Evolutionary conservation across 768 basidiomycete genomes (phyloP).

Genomic region (Phlebiopsis gigantea): DNA sequence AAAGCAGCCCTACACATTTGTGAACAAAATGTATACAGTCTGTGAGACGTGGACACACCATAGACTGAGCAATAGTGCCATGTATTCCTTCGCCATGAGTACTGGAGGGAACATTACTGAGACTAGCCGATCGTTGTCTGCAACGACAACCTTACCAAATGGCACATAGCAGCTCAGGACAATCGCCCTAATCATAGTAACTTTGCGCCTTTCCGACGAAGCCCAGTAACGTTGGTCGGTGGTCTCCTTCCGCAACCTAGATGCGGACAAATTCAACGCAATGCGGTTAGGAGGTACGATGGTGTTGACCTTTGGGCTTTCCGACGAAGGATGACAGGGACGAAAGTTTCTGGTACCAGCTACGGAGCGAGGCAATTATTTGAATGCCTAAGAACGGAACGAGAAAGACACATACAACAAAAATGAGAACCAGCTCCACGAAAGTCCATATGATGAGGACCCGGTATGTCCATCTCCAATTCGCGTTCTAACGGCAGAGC

Average conservation of each 20-base stretch:
- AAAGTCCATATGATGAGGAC: conserved; percentile 66
- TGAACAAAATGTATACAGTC: not conserved
- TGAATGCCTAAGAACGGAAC: not conserved
- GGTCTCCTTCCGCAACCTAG: conserved; percentile 51
- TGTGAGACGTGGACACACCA: conserved; percentile 43
- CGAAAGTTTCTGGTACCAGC: conserved; percentile 71
- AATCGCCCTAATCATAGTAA: conserved; percentile 42
- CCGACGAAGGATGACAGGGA: conserved; percentile 49
- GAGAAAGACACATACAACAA: conserved; percentile 36
- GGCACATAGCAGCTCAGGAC: conserved; percentile 60
- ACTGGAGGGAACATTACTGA: conserved; percentile 31
- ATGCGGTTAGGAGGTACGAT: not conserved
- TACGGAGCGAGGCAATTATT: conserved; percentile 19
- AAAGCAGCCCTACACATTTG: conserved; percentile 29
- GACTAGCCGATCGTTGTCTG: not conserved
- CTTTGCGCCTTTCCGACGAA: conserved; percentile 48
- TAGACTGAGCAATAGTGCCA: conserved; percentile 65
- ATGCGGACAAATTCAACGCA: not conserved
- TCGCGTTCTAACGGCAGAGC: conserved; percentile 34
- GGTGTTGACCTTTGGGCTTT: conserved; percentile 50
- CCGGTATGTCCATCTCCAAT: conserved; percentile 79
- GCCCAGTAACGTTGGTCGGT: conserved; percentile 52
- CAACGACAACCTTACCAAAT: conserved; percentile 34
- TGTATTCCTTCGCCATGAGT: conserved; percentile 58
- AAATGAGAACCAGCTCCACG: conserved; percentile 43